Conservation (phyloP, 441 rosid species). For the Dalechampia spathulata region DNA sequence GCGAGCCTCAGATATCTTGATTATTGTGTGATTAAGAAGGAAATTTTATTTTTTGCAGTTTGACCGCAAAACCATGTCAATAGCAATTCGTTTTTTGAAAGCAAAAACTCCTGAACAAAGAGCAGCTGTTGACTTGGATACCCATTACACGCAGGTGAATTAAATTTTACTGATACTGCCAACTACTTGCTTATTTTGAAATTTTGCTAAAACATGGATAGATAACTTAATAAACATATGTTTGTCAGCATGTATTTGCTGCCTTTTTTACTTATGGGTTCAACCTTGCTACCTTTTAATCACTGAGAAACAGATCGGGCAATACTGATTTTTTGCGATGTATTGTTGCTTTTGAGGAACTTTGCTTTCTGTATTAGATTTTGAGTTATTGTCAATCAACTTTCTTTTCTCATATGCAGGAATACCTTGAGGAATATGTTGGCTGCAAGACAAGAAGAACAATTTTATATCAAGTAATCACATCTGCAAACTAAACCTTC, state of each 20-base stretch:
- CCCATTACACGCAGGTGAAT: constrained; percentile 78
- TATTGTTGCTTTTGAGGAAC: not conserved
- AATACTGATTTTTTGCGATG: not conserved
- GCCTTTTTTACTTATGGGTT: not conserved
- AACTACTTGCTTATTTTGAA: not conserved
- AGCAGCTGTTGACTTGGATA: constrained; percentile 96
- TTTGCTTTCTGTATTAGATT: not conserved
- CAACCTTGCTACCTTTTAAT: too few species aligned
- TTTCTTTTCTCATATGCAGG: constrained; percentile 43
- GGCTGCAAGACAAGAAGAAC: constrained; percentile 59
- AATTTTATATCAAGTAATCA: constrained; percentile 59
- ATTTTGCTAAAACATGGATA: not conserved
- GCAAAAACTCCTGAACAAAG: constrained; percentile 89
- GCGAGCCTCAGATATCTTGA: too few species aligned
- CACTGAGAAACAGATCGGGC: too few species aligned
- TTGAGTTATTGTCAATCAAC: not conserved
- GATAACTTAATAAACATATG: not conserved
- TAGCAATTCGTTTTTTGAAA: constrained; percentile 76
- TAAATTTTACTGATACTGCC: not conserved
- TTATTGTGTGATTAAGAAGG: not conserved
- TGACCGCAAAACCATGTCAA: constrained; percentile 55
- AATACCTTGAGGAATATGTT: constrained; percentile 69
- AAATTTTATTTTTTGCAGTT: constrained; percentile 38
- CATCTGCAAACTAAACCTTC: not conserved
- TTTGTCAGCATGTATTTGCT: not conserved